Base-by-base conservation (phyloP, 2,329 filamentous ascomycete species). In the Diaporthe nobilis region DNA sequence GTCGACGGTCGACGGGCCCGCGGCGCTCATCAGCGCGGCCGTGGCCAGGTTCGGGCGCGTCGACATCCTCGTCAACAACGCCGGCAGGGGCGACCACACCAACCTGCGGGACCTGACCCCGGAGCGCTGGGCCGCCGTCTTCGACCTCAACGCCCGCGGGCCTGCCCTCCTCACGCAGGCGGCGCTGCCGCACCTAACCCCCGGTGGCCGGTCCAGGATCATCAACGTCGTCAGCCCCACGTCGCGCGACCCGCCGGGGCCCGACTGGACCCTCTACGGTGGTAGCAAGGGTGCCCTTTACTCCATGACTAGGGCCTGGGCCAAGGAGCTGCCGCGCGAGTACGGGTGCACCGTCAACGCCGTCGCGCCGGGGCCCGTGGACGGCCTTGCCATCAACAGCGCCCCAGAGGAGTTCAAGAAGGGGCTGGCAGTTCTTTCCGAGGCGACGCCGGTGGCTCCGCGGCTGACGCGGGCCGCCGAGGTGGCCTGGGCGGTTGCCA, bases 1-100 rank as follows among this genome's bases (percentile, higher is more conserved):
- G 80, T 87, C 88, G 78, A 87, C 88, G 25, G 86, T 89, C 53
- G 87, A 87, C 25, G 89, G 89, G 9, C 90, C 90, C 9, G 85
- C 87, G 6, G 85, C 88, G 71, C 81, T 70, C 34, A 7, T 70
- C 49, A 25, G 12, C 6, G 44, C 71, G 20, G 71, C 71, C 22
- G 58, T 73, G 25, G 8, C 5, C 5, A 67, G 13, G 20, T 73
- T 65, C 28, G 71, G 71, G 12, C 39, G 8, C 22, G 25, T 73
- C 71, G 71, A 73, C 28, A 73, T 72, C 31, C 10, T 63, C 31
- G 55, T 73, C 25, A 73, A 72, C 55, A 72, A 63, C 71, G 71
- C 55, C 8, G 70, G 55, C 10, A 12, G 4, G 17, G 31, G 44
- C 47, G 55, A 47, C 58, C 22, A 70, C 12, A 39, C 15, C 12